A percentile compares a stretch with the other conserved stretches of the same genome.
phyloP scores from a whole-genome alignment of 345 rosid genomes.

The Raphanus sativus region DNA sequence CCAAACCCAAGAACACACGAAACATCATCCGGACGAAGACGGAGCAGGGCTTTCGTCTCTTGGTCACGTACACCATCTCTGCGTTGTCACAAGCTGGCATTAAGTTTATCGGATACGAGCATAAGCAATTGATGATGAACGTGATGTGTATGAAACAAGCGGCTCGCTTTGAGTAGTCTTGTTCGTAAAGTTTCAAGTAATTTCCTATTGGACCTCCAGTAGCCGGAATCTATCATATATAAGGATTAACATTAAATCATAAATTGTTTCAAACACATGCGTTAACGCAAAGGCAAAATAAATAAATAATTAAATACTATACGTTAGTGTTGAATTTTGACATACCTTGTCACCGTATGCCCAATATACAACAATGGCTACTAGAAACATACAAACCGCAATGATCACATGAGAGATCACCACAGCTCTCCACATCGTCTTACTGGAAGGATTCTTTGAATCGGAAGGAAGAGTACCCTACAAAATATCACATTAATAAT shows the following conservation, averaged over 20 bases:
- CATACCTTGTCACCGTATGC: conserved; percentile 57
- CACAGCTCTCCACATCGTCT: conserved; percentile 77
- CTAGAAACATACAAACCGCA: conserved; percentile 58
- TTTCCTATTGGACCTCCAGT: conserved; percentile 58
- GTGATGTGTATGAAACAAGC: conserved; percentile 50
- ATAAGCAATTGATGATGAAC: conserved; percentile 51
- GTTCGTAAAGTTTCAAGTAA: conserved; percentile 41
- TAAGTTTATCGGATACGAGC: conserved; percentile 66
- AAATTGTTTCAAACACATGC: not conserved
- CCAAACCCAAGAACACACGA: conserved; percentile 45
- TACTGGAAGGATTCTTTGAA: conserved; percentile 64
- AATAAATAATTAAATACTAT: not conserved
- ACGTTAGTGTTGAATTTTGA: not conserved
- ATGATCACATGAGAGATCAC: conserved; percentile 50
- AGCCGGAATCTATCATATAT: conserved; percentile 47
- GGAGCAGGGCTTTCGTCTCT: conserved; percentile 46
- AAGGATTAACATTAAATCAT: not conserved
- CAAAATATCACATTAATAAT: conserved; percentile 3
- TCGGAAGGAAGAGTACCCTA: conserved; percentile 79
- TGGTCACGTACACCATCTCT: conserved; percentile 46
- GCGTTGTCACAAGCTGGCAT: conserved; percentile 64
- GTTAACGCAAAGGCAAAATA: not conserved
- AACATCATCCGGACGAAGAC: conserved; percentile 51
- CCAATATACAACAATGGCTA: conserved; percentile 68
- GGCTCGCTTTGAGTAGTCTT: conserved; percentile 41